Evolutionary conservation across 495 filamentous ascomycete genomes (phyloP).

Genomic region (Rusavskia elegans): DNA sequence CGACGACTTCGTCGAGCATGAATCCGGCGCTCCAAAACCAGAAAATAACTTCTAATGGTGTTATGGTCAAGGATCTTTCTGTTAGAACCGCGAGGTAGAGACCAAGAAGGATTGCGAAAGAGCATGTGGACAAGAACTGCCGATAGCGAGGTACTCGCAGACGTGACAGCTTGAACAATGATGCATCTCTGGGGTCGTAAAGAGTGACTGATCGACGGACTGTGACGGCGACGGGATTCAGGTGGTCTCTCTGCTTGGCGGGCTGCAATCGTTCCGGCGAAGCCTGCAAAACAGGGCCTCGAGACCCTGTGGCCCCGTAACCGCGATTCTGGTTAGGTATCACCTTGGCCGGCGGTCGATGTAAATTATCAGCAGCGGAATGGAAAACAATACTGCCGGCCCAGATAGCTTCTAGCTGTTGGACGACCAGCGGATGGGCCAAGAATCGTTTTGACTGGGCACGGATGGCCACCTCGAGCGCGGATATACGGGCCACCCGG

Average conservation of each 20-base stretch:
- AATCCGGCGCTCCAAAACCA: slow-evolving; percentile 96
- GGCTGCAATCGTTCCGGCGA: slow-evolving; percentile 13
- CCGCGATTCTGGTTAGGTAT: slow-evolving; percentile 13
- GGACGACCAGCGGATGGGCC: slow-evolving; percentile 74
- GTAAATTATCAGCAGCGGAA: slow-evolving; percentile 66
- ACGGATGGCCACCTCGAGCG: slow-evolving; percentile 80
- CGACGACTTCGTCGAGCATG: slow-evolving; percentile 89
- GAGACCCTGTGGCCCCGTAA: slow-evolving; percentile 19
- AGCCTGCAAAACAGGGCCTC: slow-evolving; percentile 9
- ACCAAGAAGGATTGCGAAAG: slow-evolving; percentile 64
- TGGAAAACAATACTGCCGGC: slow-evolving; percentile 87
- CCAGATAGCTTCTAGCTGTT: slow-evolving; percentile 92
- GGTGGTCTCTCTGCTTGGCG: slow-evolving; percentile 16
- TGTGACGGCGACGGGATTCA: slow-evolving; percentile 16
- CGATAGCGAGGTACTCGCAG: slow-evolving; percentile 82
- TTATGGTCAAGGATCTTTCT: slow-evolving; percentile 57
- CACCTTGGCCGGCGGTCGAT: slow-evolving; percentile 32
- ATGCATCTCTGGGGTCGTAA: slow-evolving; percentile 84
- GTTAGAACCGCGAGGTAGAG: slow-evolving; percentile 64
- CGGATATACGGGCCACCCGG: slow-evolving; percentile 60
- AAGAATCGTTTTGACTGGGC: slow-evolving; percentile 80
- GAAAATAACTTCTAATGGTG: slow-evolving; percentile 67
- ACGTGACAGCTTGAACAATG: slow-evolving; percentile 76
- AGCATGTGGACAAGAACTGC: slow-evolving; percentile 72
- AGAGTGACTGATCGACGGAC: slow-evolving; percentile 60